A percentile compares a stretch with the other conserved stretches of the same genome.
phyloP scores from a whole-genome alignment of 2,329 filamentous ascomycete genomes.

The Penicillium sp. region DNA sequence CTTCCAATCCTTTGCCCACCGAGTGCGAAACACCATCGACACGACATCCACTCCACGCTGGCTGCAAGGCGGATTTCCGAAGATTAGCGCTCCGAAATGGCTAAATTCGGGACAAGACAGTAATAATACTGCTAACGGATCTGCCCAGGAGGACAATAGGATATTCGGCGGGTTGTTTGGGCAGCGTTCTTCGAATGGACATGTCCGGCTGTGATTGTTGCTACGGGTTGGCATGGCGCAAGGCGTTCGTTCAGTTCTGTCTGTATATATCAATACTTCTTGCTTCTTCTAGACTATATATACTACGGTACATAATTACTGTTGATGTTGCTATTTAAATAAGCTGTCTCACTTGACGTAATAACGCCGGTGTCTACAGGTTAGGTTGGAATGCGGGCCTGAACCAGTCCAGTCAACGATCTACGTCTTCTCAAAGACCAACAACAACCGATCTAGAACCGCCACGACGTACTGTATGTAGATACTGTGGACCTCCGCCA shows the following conservation, averaged over 20 bases:
- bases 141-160: conserved; percentile 13
- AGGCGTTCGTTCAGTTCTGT: conserved; percentile 18
- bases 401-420: too few relatives aligned
- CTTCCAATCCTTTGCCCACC: conserved; percentile 76
- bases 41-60: conserved; percentile 76
- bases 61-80: conserved; percentile 61
- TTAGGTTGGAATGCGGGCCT: too few relatives aligned
- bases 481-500: neutral
- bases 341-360: too few relatives aligned
- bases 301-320: neutral
- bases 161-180: conserved; percentile 39
- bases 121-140: conserved; percentile 20
- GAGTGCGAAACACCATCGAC: conserved; percentile 90
- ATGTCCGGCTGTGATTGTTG: conserved; percentile 33
- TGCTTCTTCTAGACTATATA: conserved; percentile 4
- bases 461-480: too few relatives aligned
- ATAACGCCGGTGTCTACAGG: too few relatives aligned
- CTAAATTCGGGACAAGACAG: conserved; percentile 57
- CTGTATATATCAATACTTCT: neutral
- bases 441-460: too few relatives aligned
- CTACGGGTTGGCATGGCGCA: conserved; percentile 22
- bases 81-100: conserved; percentile 76
- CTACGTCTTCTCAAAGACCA: too few relatives aligned
- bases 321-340: too few relatives aligned
- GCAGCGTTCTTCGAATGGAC: conserved; percentile 36